Conservation (phyloP, 2,329 filamentous ascomycete genomes). For the Epichloe gansuensis region DNA sequence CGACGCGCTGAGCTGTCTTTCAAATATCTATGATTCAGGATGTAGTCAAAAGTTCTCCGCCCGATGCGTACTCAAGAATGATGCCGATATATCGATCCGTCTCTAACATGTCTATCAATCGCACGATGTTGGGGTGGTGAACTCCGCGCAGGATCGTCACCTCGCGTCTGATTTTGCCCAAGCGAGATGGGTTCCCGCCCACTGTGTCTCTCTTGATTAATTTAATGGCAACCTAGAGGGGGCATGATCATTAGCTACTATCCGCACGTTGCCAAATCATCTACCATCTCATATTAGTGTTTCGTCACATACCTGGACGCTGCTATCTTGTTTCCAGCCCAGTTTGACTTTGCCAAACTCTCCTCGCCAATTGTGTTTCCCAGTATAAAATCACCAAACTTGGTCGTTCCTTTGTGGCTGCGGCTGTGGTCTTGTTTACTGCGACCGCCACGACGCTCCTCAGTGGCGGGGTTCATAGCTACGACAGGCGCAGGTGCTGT, state of each 20-base stretch:
- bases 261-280: neutral
- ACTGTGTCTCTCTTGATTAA: slow-evolving; percentile 87
- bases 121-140: slow-evolving; percentile 93
- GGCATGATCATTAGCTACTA: slow-evolving; percentile 8
- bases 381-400: slow-evolving; percentile 90
- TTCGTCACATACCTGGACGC: slow-evolving; percentile 51
- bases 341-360: slow-evolving; percentile 99
- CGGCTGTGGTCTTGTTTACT: slow-evolving; percentile 47
- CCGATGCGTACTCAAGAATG: slow-evolving; percentile 94
- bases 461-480: slow-evolving; percentile 30
- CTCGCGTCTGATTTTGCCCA: slow-evolving; percentile 96
- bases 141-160: slow-evolving; percentile 81
- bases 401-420: slow-evolving; percentile 54
- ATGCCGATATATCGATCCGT: slow-evolving; percentile 96
- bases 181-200: slow-evolving; percentile 73
- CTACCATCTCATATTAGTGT: neutral
- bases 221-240: slow-evolving; percentile 81
- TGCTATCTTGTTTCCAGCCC: slow-evolving; percentile 94
- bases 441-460: slow-evolving; percentile 36
- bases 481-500: slow-evolving; percentile 33
- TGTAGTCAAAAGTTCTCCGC: slow-evolving; percentile 95
- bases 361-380: slow-evolving; percentile 91
- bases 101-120: slow-evolving; percentile 95
- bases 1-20: slow-evolving; percentile 86
- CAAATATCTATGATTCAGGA: slow-evolving; percentile 89